phyloP scores from a whole-genome alignment of 2,329 filamentous ascomycete genomes.

The Dactylonectria estremocensis region DNA sequence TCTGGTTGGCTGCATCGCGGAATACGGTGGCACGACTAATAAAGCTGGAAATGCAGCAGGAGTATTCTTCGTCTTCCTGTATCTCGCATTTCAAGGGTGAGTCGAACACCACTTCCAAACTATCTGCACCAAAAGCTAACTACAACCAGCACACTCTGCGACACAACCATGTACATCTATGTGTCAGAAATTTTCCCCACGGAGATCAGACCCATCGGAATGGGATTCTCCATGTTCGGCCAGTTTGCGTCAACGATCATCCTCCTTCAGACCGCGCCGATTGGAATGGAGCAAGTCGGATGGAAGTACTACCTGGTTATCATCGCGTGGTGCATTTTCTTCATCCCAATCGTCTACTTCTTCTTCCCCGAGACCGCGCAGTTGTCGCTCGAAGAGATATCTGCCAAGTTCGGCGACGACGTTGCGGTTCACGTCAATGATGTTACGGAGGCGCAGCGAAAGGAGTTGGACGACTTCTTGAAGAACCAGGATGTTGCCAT shows the following conservation, averaged over 20 bases:
- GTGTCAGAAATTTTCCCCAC: conserved; percentile 60
- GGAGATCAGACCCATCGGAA: conserved; percentile 66
- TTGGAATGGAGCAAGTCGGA: conserved; percentile 58
- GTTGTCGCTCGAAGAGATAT: conserved; percentile 60
- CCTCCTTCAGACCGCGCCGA: conserved; percentile 59
- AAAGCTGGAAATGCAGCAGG: conserved; percentile 57
- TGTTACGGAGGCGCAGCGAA: conserved; percentile 53
- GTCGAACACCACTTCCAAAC: conserved; percentile 2
- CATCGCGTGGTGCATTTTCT: conserved; percentile 58
- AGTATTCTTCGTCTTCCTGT: conserved; percentile 62
- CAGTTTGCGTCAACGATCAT: conserved; percentile 65
- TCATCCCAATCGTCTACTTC: conserved; percentile 51
- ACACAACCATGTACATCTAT: conserved; percentile 59
- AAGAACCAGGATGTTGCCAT: conserved; percentile 34
- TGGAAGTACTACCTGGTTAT: conserved; percentile 68
- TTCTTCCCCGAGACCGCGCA: conserved; percentile 51
- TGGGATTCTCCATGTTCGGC: conserved; percentile 66
- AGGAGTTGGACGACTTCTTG: conserved; percentile 44
- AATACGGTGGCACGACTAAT: conserved; percentile 54
- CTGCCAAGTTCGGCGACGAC: conserved; percentile 61
- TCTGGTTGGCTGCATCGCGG: conserved; percentile 55
- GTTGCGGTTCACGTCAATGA: conserved; percentile 63
- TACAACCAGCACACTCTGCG: conserved; percentile 53
- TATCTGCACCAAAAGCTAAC: conserved; percentile 15
- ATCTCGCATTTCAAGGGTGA: conserved; percentile 64